A percentile compares a stretch with the other conserved stretches of the same genome.
Evolutionary conservation across 805 yeast genomes (phyloP).

Genomic region (Candida argentea): DNA sequence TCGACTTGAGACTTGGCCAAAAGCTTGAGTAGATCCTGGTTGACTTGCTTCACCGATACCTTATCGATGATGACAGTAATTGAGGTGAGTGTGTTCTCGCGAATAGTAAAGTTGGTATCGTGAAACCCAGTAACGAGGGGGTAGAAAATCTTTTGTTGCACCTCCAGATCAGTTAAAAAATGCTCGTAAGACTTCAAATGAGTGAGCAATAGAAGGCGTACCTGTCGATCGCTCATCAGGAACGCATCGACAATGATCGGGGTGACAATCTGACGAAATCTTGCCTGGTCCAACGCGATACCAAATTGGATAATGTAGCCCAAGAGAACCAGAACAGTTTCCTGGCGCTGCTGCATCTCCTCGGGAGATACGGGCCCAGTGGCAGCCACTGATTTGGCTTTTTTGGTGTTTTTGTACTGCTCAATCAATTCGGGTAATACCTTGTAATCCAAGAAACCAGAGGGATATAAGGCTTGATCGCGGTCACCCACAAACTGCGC

Average conservation of each 20-base stretch:
- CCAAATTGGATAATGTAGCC: slow-evolving; percentile 32
- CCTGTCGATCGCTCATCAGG: slow-evolving; percentile 61
- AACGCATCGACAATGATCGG: slow-evolving; percentile 61
- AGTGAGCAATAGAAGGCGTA: slow-evolving; percentile 62
- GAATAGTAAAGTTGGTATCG: slow-evolving; percentile 71
- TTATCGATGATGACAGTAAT: slow-evolving; percentile 50
- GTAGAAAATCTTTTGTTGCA: slow-evolving; percentile 61
- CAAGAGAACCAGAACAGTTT: slow-evolving; percentile 26
- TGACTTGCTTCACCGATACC: slow-evolving; percentile 69
- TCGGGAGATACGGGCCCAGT: slow-evolving; percentile 21
- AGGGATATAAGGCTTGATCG: slow-evolving; percentile 24
- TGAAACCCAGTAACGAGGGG: slow-evolving; percentile 70
- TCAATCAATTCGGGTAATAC: slow-evolving; percentile 61
- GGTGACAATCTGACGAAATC: slow-evolving; percentile 35
- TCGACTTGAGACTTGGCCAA: slow-evolving; percentile 80
- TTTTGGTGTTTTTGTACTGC: slow-evolving; percentile 27
- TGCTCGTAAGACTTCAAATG: slow-evolving; percentile 47
- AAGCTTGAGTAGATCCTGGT: slow-evolving; percentile 72
- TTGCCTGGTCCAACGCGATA: slow-evolving; percentile 15
- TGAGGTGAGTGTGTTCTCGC: slow-evolving; percentile 72
- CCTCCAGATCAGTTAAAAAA: slow-evolving; percentile 44
- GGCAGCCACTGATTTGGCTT: slow-evolving; percentile 15
- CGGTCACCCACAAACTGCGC: slow-evolving; percentile 8
- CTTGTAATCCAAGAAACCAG: slow-evolving; percentile 45
- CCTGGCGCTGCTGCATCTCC: slow-evolving; percentile 24